Base-by-base conservation (phyloP, 768 basidiomycete species). In the Lentinus brumalis region DNA sequence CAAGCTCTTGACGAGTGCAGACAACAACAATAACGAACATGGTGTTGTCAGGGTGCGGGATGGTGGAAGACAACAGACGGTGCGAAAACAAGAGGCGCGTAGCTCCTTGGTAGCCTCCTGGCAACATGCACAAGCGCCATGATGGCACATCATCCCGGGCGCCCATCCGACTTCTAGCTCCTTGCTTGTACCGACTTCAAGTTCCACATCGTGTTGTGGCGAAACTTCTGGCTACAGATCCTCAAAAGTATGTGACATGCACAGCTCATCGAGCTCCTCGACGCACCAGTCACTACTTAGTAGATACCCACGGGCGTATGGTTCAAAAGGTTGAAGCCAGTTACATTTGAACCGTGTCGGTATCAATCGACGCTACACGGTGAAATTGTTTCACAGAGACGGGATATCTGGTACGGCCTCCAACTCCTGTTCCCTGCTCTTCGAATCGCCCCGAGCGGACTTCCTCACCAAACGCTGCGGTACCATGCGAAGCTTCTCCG, bases 401-500 rank as follows among this genome's bases (percentile, higher is more conserved):
- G 55, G 55, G 14, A 56, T 26, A n/a, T 61, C 60, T n/a, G 60
- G 60, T 46, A 56, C 32, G 16, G 56, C 59, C 6, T 14, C 42
- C 3, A 6, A 14, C 5, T 21, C 46, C n/a, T 30, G 38, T 26
- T 12, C 5, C 21, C 29, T 12, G 41, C 14, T 12, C 14, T 46
- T 49, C 16, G 21, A 40, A 21, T 26, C 45, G 32, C 30, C 41
- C 4, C 38, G 51, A 50, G 50, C 29, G 18, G 35, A 30, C 15
- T 44, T 42, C 21, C 71, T 61, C n/a, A 72, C 41, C 12, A 81
- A 58, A 39, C 67, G 69, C 42, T 79, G 60, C 8, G 66, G 66
- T 21, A 68, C 71, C 53, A 66, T 70, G 16, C 71, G 73, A 68
- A 83, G 71, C 67, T 79, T 79, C 51, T 76, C 75, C 0, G 70